Conservation (phyloP, 2,329 filamentous ascomycete species). For the Coleophoma cylindrospora region DNA sequence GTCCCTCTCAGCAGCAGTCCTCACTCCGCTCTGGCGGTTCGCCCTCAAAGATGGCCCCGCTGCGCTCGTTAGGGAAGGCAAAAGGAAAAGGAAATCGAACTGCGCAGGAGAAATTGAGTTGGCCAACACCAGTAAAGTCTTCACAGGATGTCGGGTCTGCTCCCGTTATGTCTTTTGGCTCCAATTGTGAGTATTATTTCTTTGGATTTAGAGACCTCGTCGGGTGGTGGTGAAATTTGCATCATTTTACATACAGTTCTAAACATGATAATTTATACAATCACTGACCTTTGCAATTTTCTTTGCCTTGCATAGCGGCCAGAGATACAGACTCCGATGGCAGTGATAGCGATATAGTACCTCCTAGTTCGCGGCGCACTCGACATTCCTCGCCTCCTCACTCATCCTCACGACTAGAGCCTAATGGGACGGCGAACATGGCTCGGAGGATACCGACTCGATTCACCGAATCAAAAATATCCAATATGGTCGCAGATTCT, state of each 20-base stretch:
- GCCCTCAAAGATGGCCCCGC: conserved; percentile 8
- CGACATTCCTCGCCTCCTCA: background rate
- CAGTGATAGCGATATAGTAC: background rate
- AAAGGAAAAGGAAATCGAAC: background rate
- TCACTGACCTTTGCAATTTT: too few species aligned
- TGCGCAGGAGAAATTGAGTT: background rate
- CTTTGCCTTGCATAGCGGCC: background rate
- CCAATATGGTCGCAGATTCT: background rate
- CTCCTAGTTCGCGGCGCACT: background rate
- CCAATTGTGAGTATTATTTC: too few species aligned
- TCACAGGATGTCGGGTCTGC: background rate
- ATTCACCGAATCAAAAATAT: too few species aligned
- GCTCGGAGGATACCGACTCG: too few species aligned
- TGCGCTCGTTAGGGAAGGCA: background rate
- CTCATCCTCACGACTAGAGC: too few species aligned
- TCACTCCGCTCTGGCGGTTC: background rate
- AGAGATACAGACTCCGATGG: background rate
- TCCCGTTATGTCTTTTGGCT: too few species aligned
- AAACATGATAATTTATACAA: too few species aligned
- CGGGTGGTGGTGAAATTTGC: too few species aligned
- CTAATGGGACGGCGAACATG: too few species aligned
- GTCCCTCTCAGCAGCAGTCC: too few species aligned
- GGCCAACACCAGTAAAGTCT: conserved; percentile 16
- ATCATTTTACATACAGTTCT: too few species aligned
- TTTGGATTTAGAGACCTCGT: too few species aligned